These are phyloP conservation scores for Penicillium samsonianum DNA, from an alignment of 495 filamentous ascomycete genomes.

Conservation along the genomic window DNA sequence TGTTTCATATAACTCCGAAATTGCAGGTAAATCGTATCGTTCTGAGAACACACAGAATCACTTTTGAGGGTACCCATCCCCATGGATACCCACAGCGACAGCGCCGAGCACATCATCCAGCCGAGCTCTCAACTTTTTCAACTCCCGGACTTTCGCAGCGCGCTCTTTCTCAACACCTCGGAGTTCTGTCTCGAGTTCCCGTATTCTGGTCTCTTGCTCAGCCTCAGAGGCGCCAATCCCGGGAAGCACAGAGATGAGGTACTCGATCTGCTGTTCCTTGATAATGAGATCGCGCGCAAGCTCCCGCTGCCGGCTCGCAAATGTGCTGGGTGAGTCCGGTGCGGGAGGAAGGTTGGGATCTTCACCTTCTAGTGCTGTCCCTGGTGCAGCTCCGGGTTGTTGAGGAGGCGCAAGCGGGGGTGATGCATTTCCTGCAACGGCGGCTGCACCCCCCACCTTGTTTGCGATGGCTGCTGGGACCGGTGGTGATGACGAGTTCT, in stretches of 20 bases:
- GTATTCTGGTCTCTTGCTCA: slow-evolving; percentile 75
- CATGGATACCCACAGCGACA: slow-evolving; percentile 43
- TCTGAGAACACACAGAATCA: not conserved
- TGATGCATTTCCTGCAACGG: slow-evolving; percentile 29
- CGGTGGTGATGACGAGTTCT: slow-evolving; percentile 43
- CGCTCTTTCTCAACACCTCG: slow-evolving; percentile 72
- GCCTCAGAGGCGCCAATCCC: slow-evolving; percentile 82
- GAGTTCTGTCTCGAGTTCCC: slow-evolving; percentile 74
- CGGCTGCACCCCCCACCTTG: slow-evolving; percentile 22
- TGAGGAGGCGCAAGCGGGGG: slow-evolving; percentile 30
- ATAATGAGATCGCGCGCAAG: slow-evolving; percentile 83
- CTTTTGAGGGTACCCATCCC: slow-evolving; percentile 23
- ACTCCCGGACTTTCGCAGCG: slow-evolving; percentile 67
- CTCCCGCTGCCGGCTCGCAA: slow-evolving; percentile 71
- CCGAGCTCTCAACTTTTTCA: slow-evolving; percentile 63
- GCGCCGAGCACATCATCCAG: slow-evolving; percentile 62
- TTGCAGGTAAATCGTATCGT: not conserved
- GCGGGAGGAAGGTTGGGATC: slow-evolving; percentile 41
- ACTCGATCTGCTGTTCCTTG: slow-evolving; percentile 94
- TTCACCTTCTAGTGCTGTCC: slow-evolving; percentile 15
- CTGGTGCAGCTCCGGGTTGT: slow-evolving; percentile 22
- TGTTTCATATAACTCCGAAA: not conserved
- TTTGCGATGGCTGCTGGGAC: slow-evolving; percentile 41
- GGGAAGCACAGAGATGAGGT: slow-evolving; percentile 78
- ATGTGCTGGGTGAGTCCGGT: slow-evolving; percentile 64